Conservation (phyloP, 495 filamentous ascomycete species). For the Aspergillus biplanus region DNA sequence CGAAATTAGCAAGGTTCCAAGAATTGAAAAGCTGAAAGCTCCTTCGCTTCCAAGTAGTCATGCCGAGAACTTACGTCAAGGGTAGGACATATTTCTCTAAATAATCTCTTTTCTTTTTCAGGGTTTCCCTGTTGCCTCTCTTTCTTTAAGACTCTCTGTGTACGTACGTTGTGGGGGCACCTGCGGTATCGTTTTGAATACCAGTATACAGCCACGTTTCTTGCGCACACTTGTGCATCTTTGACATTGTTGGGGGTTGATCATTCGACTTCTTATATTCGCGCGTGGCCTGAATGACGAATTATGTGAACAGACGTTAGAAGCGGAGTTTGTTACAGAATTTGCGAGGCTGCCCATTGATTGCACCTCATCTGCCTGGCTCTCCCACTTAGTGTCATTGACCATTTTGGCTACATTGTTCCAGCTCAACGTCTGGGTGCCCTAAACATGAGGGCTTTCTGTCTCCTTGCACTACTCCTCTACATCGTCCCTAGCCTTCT, state of each 20-base stretch:
- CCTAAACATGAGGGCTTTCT: conserved; percentile 22
- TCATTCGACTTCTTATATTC: neutral
- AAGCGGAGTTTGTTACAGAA: conserved; percentile 5
- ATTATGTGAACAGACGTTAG: conserved; percentile 16
- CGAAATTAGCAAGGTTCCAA: conserved; percentile 11
- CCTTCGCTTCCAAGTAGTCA: conserved; percentile 17
- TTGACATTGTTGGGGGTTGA: conserved; percentile 9
- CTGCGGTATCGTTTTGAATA: conserved; percentile 14
- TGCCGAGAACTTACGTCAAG: conserved; percentile 16
- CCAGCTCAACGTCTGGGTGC: neutral
- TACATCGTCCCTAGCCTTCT: conserved; percentile 21
- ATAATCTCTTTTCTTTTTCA: conserved; percentile 3
- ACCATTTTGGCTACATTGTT: neutral
- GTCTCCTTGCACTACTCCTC: conserved; percentile 17
- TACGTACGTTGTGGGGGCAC: conserved; percentile 22
- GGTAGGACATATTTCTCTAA: neutral
- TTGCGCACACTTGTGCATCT: conserved; percentile 14
- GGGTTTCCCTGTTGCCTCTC: conserved; percentile 4
- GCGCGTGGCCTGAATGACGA: conserved; percentile 1
- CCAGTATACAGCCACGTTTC: conserved; percentile 23
- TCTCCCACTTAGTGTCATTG: conserved; percentile 1
- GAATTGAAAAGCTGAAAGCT: conserved; percentile 17
- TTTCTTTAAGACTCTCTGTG: conserved; percentile 3
- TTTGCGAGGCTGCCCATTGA: conserved; percentile 9
- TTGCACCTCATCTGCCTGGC: neutral